Conservation (phyloP, 106 monocot species). For the Dioscorea dumetorum region DNA sequence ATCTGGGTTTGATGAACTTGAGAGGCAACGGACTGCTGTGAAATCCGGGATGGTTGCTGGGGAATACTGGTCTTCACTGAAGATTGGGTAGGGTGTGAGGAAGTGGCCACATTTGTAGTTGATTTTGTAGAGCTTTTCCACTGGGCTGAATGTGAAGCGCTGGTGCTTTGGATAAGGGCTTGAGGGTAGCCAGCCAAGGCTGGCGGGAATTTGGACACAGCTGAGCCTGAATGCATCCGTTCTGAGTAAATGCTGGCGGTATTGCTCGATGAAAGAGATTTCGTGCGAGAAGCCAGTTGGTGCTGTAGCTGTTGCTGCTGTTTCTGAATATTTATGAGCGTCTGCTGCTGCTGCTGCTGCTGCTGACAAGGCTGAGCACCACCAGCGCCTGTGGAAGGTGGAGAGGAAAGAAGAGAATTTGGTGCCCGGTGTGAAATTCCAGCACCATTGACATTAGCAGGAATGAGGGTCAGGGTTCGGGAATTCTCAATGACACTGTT, state of each 20-base stretch:
- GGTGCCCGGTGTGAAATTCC: slow-evolving; percentile 20
- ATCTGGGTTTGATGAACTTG: slow-evolving; percentile 58
- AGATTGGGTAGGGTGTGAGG: slow-evolving; percentile 11
- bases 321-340: slow-evolving; percentile 34
- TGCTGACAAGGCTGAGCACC: neutral
- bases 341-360: slow-evolving; percentile 44
- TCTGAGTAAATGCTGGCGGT: slow-evolving; percentile 23
- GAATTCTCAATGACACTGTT: slow-evolving; percentile 28
- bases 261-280: slow-evolving; percentile 23
- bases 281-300: slow-evolving; percentile 38
- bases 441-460: slow-evolving; percentile 11
- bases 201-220: slow-evolving; percentile 42
- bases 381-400: slow-evolving; percentile 11
- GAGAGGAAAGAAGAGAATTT: slow-evolving; percentile 8
- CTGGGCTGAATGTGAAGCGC: slow-evolving; percentile 35
- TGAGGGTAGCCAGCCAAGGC: slow-evolving; percentile 49
- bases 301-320: slow-evolving; percentile 47
- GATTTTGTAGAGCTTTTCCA: slow-evolving; percentile 45
- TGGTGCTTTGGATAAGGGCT: slow-evolving; percentile 35
- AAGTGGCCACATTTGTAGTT: slow-evolving; percentile 6
- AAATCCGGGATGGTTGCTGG: slow-evolving; percentile 39
- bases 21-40: slow-evolving; percentile 9
- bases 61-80: slow-evolving; percentile 28
- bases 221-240: slow-evolving; percentile 18
- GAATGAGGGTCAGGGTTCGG: slow-evolving; percentile 46